Evolutionary conservation across 192 early-diverging fungal species (phyloP).

Genomic region (Linnemannia zychae): DNA sequence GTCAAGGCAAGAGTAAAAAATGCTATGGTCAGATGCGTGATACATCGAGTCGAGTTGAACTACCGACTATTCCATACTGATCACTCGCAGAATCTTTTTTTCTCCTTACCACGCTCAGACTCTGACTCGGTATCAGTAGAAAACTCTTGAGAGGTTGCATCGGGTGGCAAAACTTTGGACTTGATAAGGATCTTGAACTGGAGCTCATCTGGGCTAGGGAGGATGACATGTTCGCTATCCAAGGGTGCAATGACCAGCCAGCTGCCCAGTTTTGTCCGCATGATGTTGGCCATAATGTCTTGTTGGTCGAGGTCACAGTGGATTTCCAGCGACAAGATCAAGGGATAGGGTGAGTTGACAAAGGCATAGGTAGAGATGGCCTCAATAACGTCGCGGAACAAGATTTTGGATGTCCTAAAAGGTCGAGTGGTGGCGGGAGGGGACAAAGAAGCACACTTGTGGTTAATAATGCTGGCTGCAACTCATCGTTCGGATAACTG

Average conservation of each 20-base stretch:
- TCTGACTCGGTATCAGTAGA: constrained; percentile 59
- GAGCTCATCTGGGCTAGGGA: constrained; percentile 82
- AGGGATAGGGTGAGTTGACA: constrained; percentile 82
- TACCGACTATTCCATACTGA: background rate
- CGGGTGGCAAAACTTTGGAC: constrained; percentile 60
- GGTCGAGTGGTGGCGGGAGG: background rate
- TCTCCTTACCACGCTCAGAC: constrained; percentile 45
- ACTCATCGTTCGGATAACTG: background rate
- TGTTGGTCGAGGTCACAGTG: constrained; percentile 86
- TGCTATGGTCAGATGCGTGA: background rate
- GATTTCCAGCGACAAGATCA: constrained; percentile 88
- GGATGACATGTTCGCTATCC: constrained; percentile 41
- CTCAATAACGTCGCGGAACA: constrained; percentile 86
- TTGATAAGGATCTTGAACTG: constrained; percentile 84
- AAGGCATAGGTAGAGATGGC: constrained; percentile 91
- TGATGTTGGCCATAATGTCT: constrained; percentile 77
- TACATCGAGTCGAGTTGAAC: background rate
- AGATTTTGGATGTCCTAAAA: constrained; percentile 78
- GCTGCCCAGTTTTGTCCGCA: constrained; percentile 78
- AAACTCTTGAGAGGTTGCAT: constrained; percentile 24
- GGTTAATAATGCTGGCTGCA: background rate
- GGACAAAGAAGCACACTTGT: background rate
- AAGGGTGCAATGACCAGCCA: constrained; percentile 68
- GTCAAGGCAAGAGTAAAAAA: background rate
- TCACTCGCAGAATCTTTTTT: constrained; percentile 11